These are phyloP conservation scores for Chaetomium fimeti DNA, from an alignment of 495 filamentous ascomycete genomes.

Conservation along the genomic window DNA sequence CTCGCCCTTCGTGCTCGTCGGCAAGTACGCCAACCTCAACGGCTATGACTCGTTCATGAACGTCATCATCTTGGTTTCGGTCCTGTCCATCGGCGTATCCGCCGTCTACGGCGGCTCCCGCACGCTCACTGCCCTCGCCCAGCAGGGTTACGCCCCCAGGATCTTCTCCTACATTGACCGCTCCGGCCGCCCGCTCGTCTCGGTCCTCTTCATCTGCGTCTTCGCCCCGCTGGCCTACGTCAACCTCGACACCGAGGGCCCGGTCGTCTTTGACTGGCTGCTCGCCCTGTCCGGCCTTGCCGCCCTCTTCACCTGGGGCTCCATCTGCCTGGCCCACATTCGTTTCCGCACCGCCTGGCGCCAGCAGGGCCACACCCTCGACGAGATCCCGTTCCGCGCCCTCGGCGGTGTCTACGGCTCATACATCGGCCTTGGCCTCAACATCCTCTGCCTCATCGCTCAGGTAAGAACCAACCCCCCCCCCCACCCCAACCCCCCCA, in stretches of 20 bases:
- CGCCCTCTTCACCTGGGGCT: slow-evolving; percentile 71
- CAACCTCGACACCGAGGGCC: slow-evolving; percentile 47
- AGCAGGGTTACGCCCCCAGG: slow-evolving; percentile 56
- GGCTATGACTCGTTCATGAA: slow-evolving; percentile 73
- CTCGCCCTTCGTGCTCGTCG: slow-evolving; percentile 74
- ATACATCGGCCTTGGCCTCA: slow-evolving; percentile 61
- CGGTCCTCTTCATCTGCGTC: slow-evolving; percentile 44
- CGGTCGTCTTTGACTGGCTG: slow-evolving; percentile 62
- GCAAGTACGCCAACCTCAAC: slow-evolving; percentile 61
- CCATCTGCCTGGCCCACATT: slow-evolving; percentile 68
- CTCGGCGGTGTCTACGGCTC: slow-evolving; percentile 65
- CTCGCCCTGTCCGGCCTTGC: slow-evolving; percentile 67
- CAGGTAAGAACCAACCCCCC: slow-evolving; percentile 41
- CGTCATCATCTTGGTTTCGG: slow-evolving; percentile 67
- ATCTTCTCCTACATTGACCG: slow-evolving; percentile 59
- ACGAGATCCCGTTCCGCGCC: slow-evolving; percentile 71
- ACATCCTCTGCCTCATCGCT: slow-evolving; percentile 62
- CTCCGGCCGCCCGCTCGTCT: slow-evolving; percentile 56
- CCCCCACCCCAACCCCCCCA: too few species aligned
- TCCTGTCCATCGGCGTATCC: slow-evolving; percentile 66
- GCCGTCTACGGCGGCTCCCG: slow-evolving; percentile 67
- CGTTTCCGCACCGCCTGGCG: slow-evolving; percentile 65
- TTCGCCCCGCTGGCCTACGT: slow-evolving; percentile 58
- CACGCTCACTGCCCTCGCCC: slow-evolving; percentile 63
- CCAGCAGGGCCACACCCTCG: slow-evolving; percentile 58